phyloP scores from a whole-genome alignment of 2,329 filamentous ascomycete genomes.

The Arthrinium phaeospermum region DNA sequence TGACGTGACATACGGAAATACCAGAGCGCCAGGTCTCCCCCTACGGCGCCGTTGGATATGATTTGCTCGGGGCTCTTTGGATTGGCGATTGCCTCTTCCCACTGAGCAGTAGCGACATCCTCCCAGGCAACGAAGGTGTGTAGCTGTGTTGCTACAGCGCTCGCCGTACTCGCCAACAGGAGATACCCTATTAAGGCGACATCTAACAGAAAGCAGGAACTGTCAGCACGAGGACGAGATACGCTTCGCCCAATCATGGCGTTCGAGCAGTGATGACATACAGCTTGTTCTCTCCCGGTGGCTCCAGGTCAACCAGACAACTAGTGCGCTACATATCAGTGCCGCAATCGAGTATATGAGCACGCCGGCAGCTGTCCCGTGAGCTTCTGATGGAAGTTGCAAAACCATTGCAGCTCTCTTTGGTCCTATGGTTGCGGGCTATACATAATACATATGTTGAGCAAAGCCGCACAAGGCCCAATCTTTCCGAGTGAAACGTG shows the following conservation, averaged over 20 bases:
- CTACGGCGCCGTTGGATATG: slow-evolving; percentile 26
- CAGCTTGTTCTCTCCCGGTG: slow-evolving; percentile 29
- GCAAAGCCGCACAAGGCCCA: not conserved
- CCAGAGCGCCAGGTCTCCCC: slow-evolving; percentile 27
- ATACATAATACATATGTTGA: not conserved
- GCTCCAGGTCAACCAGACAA: slow-evolving; percentile 29
- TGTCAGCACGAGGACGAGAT: not conserved
- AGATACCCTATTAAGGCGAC: slow-evolving; percentile 28
- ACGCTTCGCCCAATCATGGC: not conserved
- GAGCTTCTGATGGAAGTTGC: slow-evolving; percentile 26
- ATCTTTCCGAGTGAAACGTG: not conserved
- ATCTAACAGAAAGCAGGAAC: slow-evolving; percentile 19
- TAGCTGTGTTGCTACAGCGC: slow-evolving; percentile 26
- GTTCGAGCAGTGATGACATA: not conserved
- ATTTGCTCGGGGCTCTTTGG: slow-evolving; percentile 26
- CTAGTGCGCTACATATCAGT: slow-evolving; percentile 21
- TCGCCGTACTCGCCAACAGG: slow-evolving; percentile 24
- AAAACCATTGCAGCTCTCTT: slow-evolving; percentile 18
- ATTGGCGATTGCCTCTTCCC: slow-evolving; percentile 20
- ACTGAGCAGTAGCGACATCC: slow-evolving; percentile 25
- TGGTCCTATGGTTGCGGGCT: not conserved
- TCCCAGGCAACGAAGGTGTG: slow-evolving; percentile 25
- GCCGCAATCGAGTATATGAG: slow-evolving; percentile 25
- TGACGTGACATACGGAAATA: slow-evolving; percentile 26
- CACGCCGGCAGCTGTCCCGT: slow-evolving; percentile 25